Percentiles rank a stretch among this genome's conserved stretches.
phyloP scores from a whole-genome alignment of 306 rosid species.

The Coriaria nepalensis region DNA sequence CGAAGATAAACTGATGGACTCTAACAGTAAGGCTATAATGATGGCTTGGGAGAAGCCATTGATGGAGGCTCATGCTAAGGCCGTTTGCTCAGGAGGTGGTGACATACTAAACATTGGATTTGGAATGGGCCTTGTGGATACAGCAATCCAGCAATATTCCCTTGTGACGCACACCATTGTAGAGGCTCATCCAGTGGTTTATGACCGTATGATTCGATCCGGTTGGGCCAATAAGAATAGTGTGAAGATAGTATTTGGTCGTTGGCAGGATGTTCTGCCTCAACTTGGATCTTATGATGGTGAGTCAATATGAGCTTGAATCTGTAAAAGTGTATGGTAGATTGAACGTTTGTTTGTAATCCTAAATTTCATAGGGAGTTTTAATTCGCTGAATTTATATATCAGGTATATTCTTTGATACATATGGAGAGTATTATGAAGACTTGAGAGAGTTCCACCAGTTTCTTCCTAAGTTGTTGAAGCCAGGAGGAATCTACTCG shows the following conservation, averaged over 20 bases:
- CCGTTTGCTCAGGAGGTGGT: slow-evolving; percentile 80
- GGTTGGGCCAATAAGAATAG: slow-evolving; percentile 69
- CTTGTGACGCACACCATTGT: slow-evolving; percentile 66
- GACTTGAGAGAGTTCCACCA: slow-evolving; percentile 89
- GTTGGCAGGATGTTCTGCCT: slow-evolving; percentile 77
- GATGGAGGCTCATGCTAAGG: slow-evolving; percentile 98
- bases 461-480: slow-evolving; percentile 62
- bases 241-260: slow-evolving; percentile 62
- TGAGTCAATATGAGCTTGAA: slow-evolving; percentile 17
- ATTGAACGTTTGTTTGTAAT: not conserved
- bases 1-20: slow-evolving; percentile 78
- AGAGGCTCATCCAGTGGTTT: slow-evolving; percentile 84
- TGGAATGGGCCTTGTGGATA: slow-evolving; percentile 93
- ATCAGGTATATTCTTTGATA: slow-evolving; percentile 88
- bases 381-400: too few relatives aligned
- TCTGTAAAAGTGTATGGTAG: not conserved
- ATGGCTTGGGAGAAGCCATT: slow-evolving; percentile 98
- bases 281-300: slow-evolving; percentile 71
- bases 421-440: slow-evolving; percentile 88
- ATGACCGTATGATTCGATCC: slow-evolving; percentile 44
- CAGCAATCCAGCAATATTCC: slow-evolving; percentile 64
- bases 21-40: slow-evolving; percentile 81
- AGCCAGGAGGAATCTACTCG: slow-evolving; percentile 78
- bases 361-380: not conserved
- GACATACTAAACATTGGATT: slow-evolving; percentile 70